These are phyloP conservation scores for Naganishia vishniacii DNA, from an alignment of 768 basidiomycete species.

Conservation along the genomic window DNA sequence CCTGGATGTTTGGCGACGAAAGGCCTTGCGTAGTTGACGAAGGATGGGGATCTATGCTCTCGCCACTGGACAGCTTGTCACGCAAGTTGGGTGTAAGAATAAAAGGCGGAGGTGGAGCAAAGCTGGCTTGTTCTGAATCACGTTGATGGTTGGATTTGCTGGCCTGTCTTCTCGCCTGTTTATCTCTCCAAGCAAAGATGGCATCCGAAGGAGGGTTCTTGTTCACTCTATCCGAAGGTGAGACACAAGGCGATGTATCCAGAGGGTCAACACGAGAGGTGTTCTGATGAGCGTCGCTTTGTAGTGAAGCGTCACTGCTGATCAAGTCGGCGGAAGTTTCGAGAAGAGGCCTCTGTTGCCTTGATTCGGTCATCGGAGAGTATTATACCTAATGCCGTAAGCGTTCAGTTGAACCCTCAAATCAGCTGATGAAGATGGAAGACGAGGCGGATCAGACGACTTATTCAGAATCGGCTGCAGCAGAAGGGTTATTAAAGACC, in stretches of 20 bases:
- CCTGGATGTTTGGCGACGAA: slow-evolving; percentile 4
- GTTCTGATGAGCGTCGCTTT: neutral
- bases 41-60: neutral
- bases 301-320: neutral
- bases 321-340: neutral
- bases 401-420: neutral
- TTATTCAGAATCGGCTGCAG: neutral
- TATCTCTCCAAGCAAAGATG: slow-evolving; percentile 17
- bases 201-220: slow-evolving; percentile 5
- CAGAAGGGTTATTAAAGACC: neutral
- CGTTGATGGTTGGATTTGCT: slow-evolving; percentile 1
- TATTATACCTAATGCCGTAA: neutral
- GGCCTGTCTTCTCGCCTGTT: slow-evolving; percentile 15
- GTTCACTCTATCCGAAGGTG: slow-evolving; percentile 1
- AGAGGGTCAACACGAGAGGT: slow-evolving; percentile 12
- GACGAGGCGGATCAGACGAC: neutral
- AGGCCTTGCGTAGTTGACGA: neutral
- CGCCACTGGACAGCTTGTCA: neutral
- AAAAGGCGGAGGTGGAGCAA: slow-evolving; percentile 9
- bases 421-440: neutral
- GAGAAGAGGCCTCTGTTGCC: neutral
- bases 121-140: neutral
- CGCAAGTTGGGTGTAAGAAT: neutral
- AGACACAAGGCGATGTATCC: neutral
- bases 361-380: neutral